Percentiles rank a stretch among this genome's conserved stretches.
Evolutionary conservation across 1,139 yeast species (phyloP).

Genomic region (Kodamaea alishanica): DNA sequence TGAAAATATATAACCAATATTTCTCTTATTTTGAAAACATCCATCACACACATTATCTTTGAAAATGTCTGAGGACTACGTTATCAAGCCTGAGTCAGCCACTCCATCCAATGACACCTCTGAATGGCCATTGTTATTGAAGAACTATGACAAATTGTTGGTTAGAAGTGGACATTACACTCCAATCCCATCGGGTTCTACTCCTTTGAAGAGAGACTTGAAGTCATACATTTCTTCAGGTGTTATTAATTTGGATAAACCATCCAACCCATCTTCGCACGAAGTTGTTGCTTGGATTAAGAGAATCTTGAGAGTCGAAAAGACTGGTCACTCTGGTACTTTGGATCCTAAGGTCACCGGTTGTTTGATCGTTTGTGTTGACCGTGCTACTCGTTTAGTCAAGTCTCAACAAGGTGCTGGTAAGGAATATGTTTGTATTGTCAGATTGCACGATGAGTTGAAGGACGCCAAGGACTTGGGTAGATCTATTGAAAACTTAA

Average conservation of each 20-base stretch:
- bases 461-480: conserved; percentile 88
- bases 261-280: conserved; percentile 96
- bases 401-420: conserved; percentile 99
- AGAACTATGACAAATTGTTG: conserved; percentile 87
- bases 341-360: conserved; percentile 98
- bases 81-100: conserved; percentile 87
- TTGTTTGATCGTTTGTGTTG: conserved; percentile 95
- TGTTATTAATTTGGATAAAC: conserved; percentile 95
- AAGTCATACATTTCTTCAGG: conserved; percentile 89
- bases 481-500: conserved; percentile 84
- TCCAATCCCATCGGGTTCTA: conserved; percentile 92
- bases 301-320: conserved; percentile 90
- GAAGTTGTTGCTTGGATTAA: conserved; percentile 99
- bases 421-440: conserved; percentile 98
- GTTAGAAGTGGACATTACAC: conserved; percentile 97
- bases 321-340: conserved; percentile 99
- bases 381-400: conserved; percentile 95
- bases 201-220: conserved; percentile 92
- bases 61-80: conserved; percentile 57
- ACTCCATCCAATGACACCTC: conserved; percentile 82
- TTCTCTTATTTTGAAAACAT: conserved; percentile 5
- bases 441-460: conserved; percentile 89
- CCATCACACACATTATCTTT: conserved; percentile 4
- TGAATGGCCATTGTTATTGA: conserved; percentile 92
- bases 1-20: conserved; percentile 1